Evolutionary conservation across 2,329 filamentous ascomycete genomes (phyloP).

Genomic region (Volutella citrinella): DNA sequence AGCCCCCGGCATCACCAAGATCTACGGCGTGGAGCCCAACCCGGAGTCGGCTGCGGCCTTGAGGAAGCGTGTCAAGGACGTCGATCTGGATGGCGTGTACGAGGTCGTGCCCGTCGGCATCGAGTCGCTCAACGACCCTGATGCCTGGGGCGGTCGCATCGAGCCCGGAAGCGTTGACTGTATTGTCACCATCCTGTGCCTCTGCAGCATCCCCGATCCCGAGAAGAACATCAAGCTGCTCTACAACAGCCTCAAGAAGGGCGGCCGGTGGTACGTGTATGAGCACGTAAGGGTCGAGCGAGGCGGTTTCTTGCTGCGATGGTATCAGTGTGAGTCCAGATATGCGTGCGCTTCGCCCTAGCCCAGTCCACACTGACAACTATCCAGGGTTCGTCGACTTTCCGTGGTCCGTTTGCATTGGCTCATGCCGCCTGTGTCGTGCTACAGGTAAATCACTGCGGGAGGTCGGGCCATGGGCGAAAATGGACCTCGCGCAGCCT

Average conservation of each 20-base stretch:
- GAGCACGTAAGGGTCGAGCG: conserved; percentile 52
- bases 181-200: conserved; percentile 58
- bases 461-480: conserved; percentile 48
- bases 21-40: conserved; percentile 67
- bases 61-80: conserved; percentile 42
- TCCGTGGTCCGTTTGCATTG: conserved; percentile 50
- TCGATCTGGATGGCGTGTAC: conserved; percentile 56
- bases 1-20: conserved; percentile 34
- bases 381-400: conserved; percentile 50
- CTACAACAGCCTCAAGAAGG: conserved; percentile 57
- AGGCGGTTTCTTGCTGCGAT: conserved; percentile 37
- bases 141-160: conserved; percentile 44
- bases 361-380: too few species aligned
- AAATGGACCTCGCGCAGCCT: conserved; percentile 44
- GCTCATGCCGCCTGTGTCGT: conserved; percentile 50
- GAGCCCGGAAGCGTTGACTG: conserved; percentile 52
- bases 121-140: conserved; percentile 47
- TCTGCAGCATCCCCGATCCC: conserved; percentile 63
- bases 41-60: conserved; percentile 47
- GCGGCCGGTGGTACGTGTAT: conserved; percentile 61
- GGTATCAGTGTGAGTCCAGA: conserved; percentile 54
- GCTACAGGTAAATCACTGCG: conserved; percentile 45
- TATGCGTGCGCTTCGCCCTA: too few species aligned
- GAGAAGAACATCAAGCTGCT: conserved; percentile 52
- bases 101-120: conserved; percentile 62